A percentile compares a stretch with the other conserved stretches of the same genome.
These are phyloP conservation scores for Kazachstania psychrophila DNA, from an alignment of 805 yeast species.

Conservation along the genomic window DNA sequence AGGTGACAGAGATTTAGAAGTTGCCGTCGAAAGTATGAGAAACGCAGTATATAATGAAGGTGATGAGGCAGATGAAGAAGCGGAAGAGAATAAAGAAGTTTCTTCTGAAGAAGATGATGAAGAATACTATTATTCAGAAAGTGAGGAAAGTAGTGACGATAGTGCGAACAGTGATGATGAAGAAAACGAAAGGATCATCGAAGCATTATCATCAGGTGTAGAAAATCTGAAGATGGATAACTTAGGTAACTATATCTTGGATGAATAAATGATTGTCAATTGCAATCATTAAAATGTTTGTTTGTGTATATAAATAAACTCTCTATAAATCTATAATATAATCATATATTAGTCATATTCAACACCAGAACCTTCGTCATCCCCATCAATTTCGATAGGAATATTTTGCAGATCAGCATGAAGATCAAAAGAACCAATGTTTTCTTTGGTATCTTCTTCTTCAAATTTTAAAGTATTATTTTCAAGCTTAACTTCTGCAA, in stretches of 20 bases:
- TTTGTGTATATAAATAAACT: not conserved
- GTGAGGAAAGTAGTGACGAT: constrained; percentile 26
- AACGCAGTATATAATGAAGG: constrained; percentile 29
- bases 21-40: constrained; percentile 63
- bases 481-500: constrained; percentile 29
- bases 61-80: constrained; percentile 39
- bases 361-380: constrained; percentile 31
- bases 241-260: constrained; percentile 70
- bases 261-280: constrained; percentile 30
- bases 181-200: constrained; percentile 54
- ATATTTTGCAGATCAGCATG: too few relatives aligned
- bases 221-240: constrained; percentile 69
- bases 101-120: constrained; percentile 20
- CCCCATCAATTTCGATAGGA: constrained; percentile 25
- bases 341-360: constrained; percentile 25
- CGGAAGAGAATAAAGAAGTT: constrained; percentile 40
- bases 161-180: constrained; percentile 32
- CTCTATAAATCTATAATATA: not conserved
- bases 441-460: too few relatives aligned
- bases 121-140: constrained; percentile 25
- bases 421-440: too few relatives aligned
- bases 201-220: constrained; percentile 57
- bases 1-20: constrained; percentile 57
- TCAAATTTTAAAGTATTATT: constrained; percentile 13
- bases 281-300: not conserved